Evolutionary conservation across 2,329 filamentous ascomycete genomes (phyloP), one percentile per base, ranked within the genome.

Genomic region (Hymenoscyphus salicellus): DNA sequence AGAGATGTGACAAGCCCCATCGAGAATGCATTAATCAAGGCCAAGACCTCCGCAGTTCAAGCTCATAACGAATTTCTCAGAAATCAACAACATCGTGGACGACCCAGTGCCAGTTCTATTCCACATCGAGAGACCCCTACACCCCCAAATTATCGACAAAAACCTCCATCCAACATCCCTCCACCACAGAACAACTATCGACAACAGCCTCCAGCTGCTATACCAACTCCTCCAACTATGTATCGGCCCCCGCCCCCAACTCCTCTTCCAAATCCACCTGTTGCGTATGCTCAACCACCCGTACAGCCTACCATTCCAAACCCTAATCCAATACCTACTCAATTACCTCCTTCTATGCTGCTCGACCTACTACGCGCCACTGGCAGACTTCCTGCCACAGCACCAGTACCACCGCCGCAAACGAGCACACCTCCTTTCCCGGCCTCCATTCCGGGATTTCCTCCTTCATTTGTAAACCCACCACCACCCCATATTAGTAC

Each of bases 21-120:
- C 71, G 95, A 99, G 77, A 96, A 92, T 77, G 93, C 94, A 60
- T 82, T 99, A 65, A 92, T 95, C 77, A 97, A 95, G 77, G 92
- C 91, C 49, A 74, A 72, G 68, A 85, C 84, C 5, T 85, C 83
- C 28, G 84, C 85, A 38, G 79, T 89, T 65, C 86, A 89, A 68
- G 81, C 80, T 41, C 81, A 86, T 67, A 84, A 87, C 69, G 79
- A 82, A 69, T 81, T 84, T 68, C 78, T 81, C 57, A 82, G 84
- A 69, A 80, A 77, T 60, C 85, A 87, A 68, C 83, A 84, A 67
- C 73, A 84, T 67, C 82, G 81, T 69, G 79, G 77, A 73, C 84
- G 80, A 71, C 81, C 75, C 72, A 77, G 81, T 64, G 82, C 84
- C 38, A 83, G 83, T 63, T 81, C 83, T 55, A 86, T 83, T 55